Conservation (phyloP, 768 basidiomycete species). For the Trichaptum fuscoviolaceum region DNA sequence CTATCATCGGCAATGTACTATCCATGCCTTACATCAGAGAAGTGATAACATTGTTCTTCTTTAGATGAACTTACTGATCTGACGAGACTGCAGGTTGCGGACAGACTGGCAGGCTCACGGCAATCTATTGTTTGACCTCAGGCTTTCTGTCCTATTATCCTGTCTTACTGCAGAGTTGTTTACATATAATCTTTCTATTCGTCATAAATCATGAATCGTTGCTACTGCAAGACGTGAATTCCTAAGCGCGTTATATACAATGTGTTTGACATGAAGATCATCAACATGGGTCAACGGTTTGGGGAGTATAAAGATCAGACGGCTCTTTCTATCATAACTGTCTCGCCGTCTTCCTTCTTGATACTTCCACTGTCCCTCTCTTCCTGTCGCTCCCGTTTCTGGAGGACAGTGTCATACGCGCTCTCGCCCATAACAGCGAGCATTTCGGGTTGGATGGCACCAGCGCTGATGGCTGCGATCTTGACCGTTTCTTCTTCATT, state of each 20-base stretch:
- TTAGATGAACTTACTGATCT: not conserved
- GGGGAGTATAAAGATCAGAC: not conserved
- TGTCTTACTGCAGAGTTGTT: not conserved
- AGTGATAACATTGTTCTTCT: slow-evolving; percentile 37
- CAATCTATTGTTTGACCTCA: slow-evolving; percentile 55
- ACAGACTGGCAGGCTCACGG: slow-evolving; percentile 76
- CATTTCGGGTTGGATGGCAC: not conserved
- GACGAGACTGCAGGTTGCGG: slow-evolving; percentile 50
- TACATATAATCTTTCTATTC: not conserved
- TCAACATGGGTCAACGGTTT: not conserved
- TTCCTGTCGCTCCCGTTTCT: slow-evolving; percentile 30
- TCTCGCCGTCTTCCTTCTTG: slow-evolving; percentile 1
- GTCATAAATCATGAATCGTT: not conserved
- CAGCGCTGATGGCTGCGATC: slow-evolving; percentile 5
- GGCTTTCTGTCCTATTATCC: not conserved
- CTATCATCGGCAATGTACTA: slow-evolving; percentile 82
- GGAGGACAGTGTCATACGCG: slow-evolving; percentile 29
- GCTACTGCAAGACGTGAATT: too few relatives aligned
- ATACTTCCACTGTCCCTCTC: slow-evolving; percentile 19
- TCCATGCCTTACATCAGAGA: slow-evolving; percentile 83
- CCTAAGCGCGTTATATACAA: too few relatives aligned
- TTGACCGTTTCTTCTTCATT: slow-evolving; percentile 27
- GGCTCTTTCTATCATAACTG: not conserved
- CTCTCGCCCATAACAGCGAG: slow-evolving; percentile 8
- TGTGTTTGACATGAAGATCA: not conserved